These are phyloP conservation scores for Brettanomyces sp. DNA, from an alignment of 805 yeast species.

Conservation along the genomic window DNA sequence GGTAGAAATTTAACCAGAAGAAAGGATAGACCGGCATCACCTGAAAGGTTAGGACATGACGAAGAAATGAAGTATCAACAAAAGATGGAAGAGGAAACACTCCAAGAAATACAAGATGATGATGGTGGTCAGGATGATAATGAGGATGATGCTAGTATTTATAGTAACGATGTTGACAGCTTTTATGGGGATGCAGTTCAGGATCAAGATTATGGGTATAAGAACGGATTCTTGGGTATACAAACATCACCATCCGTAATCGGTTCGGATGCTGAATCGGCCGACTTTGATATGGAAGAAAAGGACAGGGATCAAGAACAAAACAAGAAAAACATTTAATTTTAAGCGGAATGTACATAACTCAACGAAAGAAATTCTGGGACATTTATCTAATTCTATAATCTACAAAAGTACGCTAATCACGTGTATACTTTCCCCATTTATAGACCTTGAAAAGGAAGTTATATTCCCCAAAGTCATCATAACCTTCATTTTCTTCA, in stretches of 20 bases:
- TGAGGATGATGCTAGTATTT: not conserved
- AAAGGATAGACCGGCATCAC: not conserved
- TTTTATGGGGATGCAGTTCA: slow-evolving; percentile 1
- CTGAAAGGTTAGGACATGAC: slow-evolving; percentile 3
- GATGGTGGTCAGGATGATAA: not conserved
- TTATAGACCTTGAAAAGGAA: slow-evolving; percentile 40
- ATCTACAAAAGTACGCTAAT: too few species aligned
- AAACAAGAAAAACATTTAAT: not conserved
- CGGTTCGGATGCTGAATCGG: slow-evolving; percentile 4
- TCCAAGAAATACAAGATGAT: slow-evolving; percentile 3
- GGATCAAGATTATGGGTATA: not conserved
- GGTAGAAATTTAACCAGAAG: slow-evolving; percentile 29
- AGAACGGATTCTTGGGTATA: slow-evolving; percentile 7
- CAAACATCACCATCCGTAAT: slow-evolving; percentile 3
- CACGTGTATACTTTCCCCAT: slow-evolving; percentile 7
- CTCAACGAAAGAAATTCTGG: not conserved
- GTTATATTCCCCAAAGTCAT: slow-evolving; percentile 73
- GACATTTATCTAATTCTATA: not conserved
- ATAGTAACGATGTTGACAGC: slow-evolving; percentile 1
- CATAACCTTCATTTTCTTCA: slow-evolving; percentile 55
- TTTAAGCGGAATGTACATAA: not conserved
- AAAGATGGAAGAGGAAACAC: slow-evolving; percentile 5
- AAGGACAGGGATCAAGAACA: not conserved
- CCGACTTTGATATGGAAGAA: slow-evolving; percentile 2
- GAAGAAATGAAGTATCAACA: slow-evolving; percentile 8